Evolutionary conservation across 345 rosid genomes (phyloP), one percentile per base, ranked within the genome.

Genomic region (Physaria fendleri): DNA sequence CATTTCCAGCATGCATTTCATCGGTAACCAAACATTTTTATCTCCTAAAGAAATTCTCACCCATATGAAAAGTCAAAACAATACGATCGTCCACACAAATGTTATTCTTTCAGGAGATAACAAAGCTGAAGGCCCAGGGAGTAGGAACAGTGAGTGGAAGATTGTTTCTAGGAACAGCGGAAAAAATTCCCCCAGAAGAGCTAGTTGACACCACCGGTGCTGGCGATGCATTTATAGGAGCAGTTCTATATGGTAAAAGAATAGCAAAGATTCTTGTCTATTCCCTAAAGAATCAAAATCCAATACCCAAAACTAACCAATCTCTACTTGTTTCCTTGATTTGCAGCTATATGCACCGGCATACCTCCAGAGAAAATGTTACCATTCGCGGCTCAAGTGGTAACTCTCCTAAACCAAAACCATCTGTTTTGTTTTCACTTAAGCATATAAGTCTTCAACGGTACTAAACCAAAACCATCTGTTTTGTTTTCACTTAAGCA

Each of bases 141-240:
- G 47, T 80, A 58, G 95, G 84, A 43, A 66, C 88, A 48, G 64
- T 84, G 71, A 74, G 29, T 6, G 92, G 87, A 41, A 79, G 82
- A 68, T 66, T 88, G 62, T 63, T 75, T 67, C 35, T 79, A 4
- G 88, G 98, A 35, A 91, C 95, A 52, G 85, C 92, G 1, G 95
- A 88, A 78, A 85, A 71, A 69, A 75, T 91, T 60, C 96, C 85
- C 18, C 85, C 85, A 39, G 65, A 73, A 23, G 84, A 88, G 78
- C 78, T 91, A 11, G 62, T 85, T n/a, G 96, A 91, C 71, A 85
- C 95, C 41, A 91, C 98, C 2, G 98, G 98, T 29, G 98, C 93
- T 4, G 98, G 98, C 0, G 98, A 91, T 66, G 90, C 96, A 43
- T 91, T 88, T 58, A 77, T 82, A 29, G 95, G 98, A 68, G 92